A percentile compares a stretch with the other conserved stretches of the same genome.
Evolutionary conservation across 176 grass and related monocot genomes (phyloP).

Genomic region (Zoysia pacifica): DNA sequence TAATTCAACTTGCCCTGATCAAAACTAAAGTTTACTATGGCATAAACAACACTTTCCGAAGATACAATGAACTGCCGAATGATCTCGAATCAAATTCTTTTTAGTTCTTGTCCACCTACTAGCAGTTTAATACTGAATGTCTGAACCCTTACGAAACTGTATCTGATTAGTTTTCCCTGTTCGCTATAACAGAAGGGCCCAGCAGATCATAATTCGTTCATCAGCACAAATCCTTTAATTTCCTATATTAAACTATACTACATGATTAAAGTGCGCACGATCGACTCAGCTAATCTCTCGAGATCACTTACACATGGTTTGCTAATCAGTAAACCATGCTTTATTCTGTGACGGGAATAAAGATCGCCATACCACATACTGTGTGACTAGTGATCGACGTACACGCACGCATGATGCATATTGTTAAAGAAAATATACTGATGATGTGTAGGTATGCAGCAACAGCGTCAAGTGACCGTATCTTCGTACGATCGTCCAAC

Average conservation of each 20-base stretch:
- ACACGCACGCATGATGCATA: too few relatives aligned
- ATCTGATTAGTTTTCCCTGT: too few relatives aligned
- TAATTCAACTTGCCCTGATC: conserved; percentile 4
- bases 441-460: too few relatives aligned
- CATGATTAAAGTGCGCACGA: neutral
- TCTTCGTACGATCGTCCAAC: conserved; percentile 23
- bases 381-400: too few relatives aligned
- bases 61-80: conserved; percentile 33
- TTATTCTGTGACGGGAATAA: too few relatives aligned
- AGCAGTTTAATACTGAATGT: neutral
- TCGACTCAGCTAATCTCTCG: conserved; percentile 37
- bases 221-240: neutral
- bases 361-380: too few relatives aligned
- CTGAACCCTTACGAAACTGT: neutral
- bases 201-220: conserved; percentile 6
- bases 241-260: neutral
- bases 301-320: neutral
- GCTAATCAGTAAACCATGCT: too few relatives aligned
- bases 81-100: conserved; percentile 23
- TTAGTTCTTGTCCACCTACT: neutral
- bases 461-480: neutral
- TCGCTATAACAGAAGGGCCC: too few relatives aligned
- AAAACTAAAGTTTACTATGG: conserved; percentile 20
- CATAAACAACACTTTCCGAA: conserved; percentile 12
- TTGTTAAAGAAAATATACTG: too few relatives aligned